phyloP scores from a whole-genome alignment of 306 rosid species.

The Mucuna pruriens region DNA sequence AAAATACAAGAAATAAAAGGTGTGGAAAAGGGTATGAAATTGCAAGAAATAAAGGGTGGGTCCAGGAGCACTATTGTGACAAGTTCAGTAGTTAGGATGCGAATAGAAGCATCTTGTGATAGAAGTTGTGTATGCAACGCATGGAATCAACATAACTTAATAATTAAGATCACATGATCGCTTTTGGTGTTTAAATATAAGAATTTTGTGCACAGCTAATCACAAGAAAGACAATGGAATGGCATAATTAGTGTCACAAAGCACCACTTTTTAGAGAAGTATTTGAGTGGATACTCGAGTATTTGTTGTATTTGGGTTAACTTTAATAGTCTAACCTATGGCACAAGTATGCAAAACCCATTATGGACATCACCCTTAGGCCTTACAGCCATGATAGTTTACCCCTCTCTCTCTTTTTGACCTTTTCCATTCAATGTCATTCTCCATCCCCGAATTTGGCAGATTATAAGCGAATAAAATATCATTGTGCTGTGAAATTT shows the following conservation, averaged over 20 bases:
- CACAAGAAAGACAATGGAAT: slow-evolving; percentile 71
- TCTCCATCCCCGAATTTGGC: slow-evolving; percentile 39
- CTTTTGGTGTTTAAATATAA: slow-evolving; percentile 40
- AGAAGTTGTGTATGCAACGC: slow-evolving; percentile 39
- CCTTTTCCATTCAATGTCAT: slow-evolving; percentile 36
- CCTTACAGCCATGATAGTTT: slow-evolving; percentile 32
- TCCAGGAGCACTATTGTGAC: slow-evolving; percentile 27
- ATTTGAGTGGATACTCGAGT: slow-evolving; percentile 72
- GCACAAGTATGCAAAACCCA: background rate
- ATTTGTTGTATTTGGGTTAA: slow-evolving; percentile 48
- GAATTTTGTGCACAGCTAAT: slow-evolving; percentile 41
- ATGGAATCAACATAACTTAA: slow-evolving; percentile 38
- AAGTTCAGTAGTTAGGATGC: slow-evolving; percentile 37
- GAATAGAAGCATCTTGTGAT: slow-evolving; percentile 35
- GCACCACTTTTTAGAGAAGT: slow-evolving; percentile 56
- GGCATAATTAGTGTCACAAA: slow-evolving; percentile 67
- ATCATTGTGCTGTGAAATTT: background rate
- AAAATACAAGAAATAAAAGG: background rate
- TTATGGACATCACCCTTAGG: slow-evolving; percentile 29
- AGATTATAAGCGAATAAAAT: slow-evolving; percentile 33
- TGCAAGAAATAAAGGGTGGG: slow-evolving; percentile 33
- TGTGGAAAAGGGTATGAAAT: background rate
- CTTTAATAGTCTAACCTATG: slow-evolving; percentile 32
- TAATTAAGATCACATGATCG: slow-evolving; percentile 43
- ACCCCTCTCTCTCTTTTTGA: slow-evolving; percentile 43